Conservation (phyloP, 2,329 filamentous ascomycete genomes). For the Sphaerulina vaccinii region DNA sequence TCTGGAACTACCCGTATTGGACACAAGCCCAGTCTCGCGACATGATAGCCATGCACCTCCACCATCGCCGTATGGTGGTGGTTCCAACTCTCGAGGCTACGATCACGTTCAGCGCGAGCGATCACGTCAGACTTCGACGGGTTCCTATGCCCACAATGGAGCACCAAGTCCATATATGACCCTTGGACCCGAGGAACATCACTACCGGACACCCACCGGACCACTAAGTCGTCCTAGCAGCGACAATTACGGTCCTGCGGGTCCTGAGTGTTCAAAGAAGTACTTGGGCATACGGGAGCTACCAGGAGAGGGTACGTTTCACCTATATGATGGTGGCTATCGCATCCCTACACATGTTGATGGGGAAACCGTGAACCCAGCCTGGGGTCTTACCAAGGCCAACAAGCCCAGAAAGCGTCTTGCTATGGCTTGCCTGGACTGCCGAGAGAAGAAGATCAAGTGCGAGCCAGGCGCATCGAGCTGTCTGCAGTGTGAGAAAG, state of each 20-base stretch:
- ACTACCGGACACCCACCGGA: conserved; percentile 23
- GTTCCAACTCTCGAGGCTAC: conserved; percentile 27
- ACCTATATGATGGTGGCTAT: conserved; percentile 36
- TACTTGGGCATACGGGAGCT: conserved; percentile 36
- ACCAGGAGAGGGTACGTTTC: conserved; percentile 33
- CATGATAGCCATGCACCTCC: conserved; percentile 24
- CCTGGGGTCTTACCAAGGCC: conserved; percentile 91
- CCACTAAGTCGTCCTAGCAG: conserved; percentile 22
- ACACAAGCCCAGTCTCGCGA: conserved; percentile 30
- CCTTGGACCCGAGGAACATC: conserved; percentile 22
- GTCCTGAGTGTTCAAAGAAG: conserved; percentile 32
- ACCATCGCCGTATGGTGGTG: conserved; percentile 28
- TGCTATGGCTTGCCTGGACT: conserved; percentile 89
- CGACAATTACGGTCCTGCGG: conserved; percentile 20
- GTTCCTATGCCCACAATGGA: conserved; percentile 28
- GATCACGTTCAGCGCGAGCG: conserved; percentile 24
- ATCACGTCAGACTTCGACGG: conserved; percentile 24
- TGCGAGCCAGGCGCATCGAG: conserved; percentile 86
- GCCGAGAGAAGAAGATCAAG: conserved; percentile 96
- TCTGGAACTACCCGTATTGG: conserved; percentile 33
- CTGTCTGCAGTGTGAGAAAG: conserved; percentile 90
- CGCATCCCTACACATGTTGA: conserved; percentile 58
- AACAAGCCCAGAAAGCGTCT: conserved; percentile 89
- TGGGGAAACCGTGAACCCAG: conserved; percentile 81
- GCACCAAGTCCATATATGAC: conserved; percentile 31